These are phyloP conservation scores for Penicillium malachiteum DNA, from an alignment of 495 filamentous ascomycete genomes.

Conservation along the genomic window DNA sequence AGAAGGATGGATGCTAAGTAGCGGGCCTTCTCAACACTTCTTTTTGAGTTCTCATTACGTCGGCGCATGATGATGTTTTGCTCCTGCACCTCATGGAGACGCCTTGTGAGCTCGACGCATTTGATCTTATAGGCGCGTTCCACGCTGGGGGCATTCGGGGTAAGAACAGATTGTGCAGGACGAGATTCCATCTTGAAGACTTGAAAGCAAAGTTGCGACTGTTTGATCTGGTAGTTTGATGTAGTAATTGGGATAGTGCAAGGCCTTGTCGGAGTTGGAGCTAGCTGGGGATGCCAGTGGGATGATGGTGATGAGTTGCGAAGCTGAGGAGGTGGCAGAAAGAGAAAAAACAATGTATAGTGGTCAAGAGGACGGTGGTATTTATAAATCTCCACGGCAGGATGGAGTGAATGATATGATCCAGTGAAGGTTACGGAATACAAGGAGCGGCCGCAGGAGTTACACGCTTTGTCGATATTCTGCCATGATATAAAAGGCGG, in stretches of 20 bases:
- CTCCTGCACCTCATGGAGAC: constrained; percentile 85
- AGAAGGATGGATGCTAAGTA: constrained; percentile 88
- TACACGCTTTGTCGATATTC: background rate
- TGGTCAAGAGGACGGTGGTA: too few relatives aligned
- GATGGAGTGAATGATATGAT: too few relatives aligned
- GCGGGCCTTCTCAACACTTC: constrained; percentile 77
- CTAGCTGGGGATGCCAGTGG: too few relatives aligned
- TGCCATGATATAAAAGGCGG: background rate
- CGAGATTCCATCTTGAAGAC: constrained; percentile 31
- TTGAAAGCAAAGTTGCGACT: background rate
- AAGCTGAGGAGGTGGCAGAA: background rate
- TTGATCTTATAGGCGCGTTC: constrained; percentile 96
- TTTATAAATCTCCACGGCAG: too few relatives aligned
- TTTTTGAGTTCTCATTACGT: constrained; percentile 75
- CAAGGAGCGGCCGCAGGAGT: background rate
- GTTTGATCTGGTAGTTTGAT: background rate
- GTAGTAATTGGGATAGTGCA: background rate
- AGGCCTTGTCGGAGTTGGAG: background rate
- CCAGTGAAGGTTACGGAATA: background rate
- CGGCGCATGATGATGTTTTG: constrained; percentile 77
- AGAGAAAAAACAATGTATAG: too few relatives aligned
- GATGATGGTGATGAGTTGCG: background rate
- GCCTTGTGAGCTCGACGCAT: constrained; percentile 91
- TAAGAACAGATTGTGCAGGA: constrained; percentile 22
- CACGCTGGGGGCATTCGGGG: constrained; percentile 74